Percentiles rank a stretch among this genome's conserved stretches.
Conservation (phyloP, 176 grass and related monocot genomes). For the Aegilops tauschii region DNA sequence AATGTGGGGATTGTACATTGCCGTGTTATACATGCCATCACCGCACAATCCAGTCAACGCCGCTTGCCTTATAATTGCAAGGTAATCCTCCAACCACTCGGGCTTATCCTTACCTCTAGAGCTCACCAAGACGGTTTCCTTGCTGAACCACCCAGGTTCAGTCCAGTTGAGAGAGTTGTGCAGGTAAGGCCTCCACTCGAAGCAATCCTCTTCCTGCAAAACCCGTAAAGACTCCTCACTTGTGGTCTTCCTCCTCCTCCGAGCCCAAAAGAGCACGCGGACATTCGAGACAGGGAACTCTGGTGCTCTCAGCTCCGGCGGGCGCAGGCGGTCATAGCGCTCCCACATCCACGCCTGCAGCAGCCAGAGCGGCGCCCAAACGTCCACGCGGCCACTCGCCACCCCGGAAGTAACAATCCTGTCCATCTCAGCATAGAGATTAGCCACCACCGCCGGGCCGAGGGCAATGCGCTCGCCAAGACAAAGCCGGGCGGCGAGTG, state of each 20-base stretch:
- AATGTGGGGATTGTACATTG: conserved; percentile 51
- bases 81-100: conserved; percentile 47
- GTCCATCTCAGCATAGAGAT: conserved; percentile 54
- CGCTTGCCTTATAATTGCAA: conserved; percentile 28
- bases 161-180: conserved; percentile 30
- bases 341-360: conserved; percentile 70
- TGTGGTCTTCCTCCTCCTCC: conserved; percentile 30
- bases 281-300: conserved; percentile 33
- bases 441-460: conserved; percentile 38
- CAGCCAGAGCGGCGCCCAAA: conserved; percentile 48
- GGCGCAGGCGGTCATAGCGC: conserved; percentile 33
- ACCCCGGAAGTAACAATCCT: background rate
- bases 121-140: conserved; percentile 17
- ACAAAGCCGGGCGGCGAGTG: conserved; percentile 46
- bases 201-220: conserved; percentile 39
- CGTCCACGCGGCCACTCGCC: background rate
- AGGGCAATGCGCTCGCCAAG: conserved; percentile 52
- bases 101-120: conserved; percentile 27
- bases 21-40: conserved; percentile 22
- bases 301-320: conserved; percentile 4
- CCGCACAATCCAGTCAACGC: conserved; percentile 34
- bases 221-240: conserved; percentile 13
- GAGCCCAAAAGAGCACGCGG: conserved; percentile 22
- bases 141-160: conserved; percentile 43
- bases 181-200: conserved; percentile 52